Percentiles rank a stretch among this genome's conserved stretches.
Conservation (phyloP, 192 early-diverging fungal genomes). For the Cetraspora pellucida region DNA sequence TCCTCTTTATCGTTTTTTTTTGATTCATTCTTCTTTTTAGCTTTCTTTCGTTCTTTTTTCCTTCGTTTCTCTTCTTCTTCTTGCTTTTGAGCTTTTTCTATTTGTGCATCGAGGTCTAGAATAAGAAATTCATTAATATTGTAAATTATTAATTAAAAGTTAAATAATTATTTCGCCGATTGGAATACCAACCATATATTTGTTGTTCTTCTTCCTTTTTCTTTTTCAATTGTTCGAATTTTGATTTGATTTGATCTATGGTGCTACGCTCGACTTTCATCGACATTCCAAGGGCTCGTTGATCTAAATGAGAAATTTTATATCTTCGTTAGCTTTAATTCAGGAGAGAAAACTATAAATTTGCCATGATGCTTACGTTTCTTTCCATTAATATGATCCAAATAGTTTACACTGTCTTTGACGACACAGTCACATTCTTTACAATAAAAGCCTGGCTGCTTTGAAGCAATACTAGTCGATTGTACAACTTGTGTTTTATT, state of each 20-base stretch:
- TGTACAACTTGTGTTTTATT: slow-evolving; percentile 85
- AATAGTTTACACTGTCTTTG: slow-evolving; percentile 87
- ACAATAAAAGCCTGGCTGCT: slow-evolving; percentile 92
- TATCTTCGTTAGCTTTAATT: neutral
- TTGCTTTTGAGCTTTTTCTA: slow-evolving; percentile 63
- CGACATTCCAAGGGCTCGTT: slow-evolving; percentile 75
- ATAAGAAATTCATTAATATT: neutral
- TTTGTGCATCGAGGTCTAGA: slow-evolving; percentile 68
- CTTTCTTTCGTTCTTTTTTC: slow-evolving; percentile 58
- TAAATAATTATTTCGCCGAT: slow-evolving; percentile 10
- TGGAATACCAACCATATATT: slow-evolving; percentile 53
- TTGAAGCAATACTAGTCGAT: slow-evolving; percentile 48
- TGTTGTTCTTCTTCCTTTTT: slow-evolving; percentile 58
- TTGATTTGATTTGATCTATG: slow-evolving; percentile 72
- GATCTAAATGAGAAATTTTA: slow-evolving; percentile 57
- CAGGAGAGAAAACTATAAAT: slow-evolving; percentile 16
- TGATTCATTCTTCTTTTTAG: slow-evolving; percentile 56
- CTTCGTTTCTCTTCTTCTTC: slow-evolving; percentile 70
- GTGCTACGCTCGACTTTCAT: slow-evolving; percentile 83
- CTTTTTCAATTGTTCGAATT: slow-evolving; percentile 69
- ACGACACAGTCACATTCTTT: slow-evolving; percentile 83
- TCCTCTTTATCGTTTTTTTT: slow-evolving; percentile 42
- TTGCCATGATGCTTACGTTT: slow-evolving; percentile 60
- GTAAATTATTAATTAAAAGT: neutral
- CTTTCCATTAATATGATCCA: slow-evolving; percentile 91